phyloP scores from a whole-genome alignment of 768 basidiomycete species.

The Calocera viscosa region DNA sequence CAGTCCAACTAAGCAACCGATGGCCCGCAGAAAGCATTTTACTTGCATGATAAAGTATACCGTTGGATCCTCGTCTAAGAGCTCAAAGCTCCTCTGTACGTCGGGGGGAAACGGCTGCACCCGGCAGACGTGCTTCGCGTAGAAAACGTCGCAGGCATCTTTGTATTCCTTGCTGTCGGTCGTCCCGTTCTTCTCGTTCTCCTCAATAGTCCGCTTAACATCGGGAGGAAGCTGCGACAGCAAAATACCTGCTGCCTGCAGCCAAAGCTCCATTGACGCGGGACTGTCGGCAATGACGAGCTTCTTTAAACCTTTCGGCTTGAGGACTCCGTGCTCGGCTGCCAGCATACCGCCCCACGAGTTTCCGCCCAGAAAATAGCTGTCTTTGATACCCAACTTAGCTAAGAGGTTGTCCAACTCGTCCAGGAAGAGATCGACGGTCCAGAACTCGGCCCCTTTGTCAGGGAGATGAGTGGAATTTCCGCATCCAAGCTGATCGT shows the following conservation, averaged over 20 bases:
- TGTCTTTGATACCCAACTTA: slow-evolving; percentile 33
- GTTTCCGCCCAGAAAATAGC: slow-evolving; percentile 37
- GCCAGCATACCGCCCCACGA: slow-evolving; percentile 39
- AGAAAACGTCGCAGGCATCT: slow-evolving; percentile 33
- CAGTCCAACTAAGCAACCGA: background rate
- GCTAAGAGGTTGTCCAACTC: slow-evolving; percentile 39
- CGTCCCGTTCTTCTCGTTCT: slow-evolving; percentile 37
- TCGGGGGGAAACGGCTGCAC: slow-evolving; percentile 36
- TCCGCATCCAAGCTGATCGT: slow-evolving; percentile 44
- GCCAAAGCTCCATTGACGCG: slow-evolving; percentile 36
- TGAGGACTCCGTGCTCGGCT: slow-evolving; percentile 22
- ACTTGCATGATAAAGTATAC: slow-evolving; percentile 38
- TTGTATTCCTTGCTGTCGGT: slow-evolving; percentile 36
- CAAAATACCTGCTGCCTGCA: slow-evolving; percentile 25
- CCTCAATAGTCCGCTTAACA: slow-evolving; percentile 30
- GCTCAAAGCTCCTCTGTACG: slow-evolving; percentile 26
- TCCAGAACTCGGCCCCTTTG: slow-evolving; percentile 38
- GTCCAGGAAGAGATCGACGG: slow-evolving; percentile 39
- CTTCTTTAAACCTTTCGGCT: slow-evolving; percentile 37
- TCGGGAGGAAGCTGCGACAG: slow-evolving; percentile 32
- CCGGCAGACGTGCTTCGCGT: slow-evolving; percentile 34
- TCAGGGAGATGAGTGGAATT: slow-evolving; percentile 34
- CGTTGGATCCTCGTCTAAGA: slow-evolving; percentile 35
- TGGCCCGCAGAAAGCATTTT: background rate
- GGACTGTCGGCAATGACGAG: slow-evolving; percentile 38